Evolutionary conservation across 2,329 filamentous ascomycete species (phyloP).

Genomic region (Myrmaecium sp.): DNA sequence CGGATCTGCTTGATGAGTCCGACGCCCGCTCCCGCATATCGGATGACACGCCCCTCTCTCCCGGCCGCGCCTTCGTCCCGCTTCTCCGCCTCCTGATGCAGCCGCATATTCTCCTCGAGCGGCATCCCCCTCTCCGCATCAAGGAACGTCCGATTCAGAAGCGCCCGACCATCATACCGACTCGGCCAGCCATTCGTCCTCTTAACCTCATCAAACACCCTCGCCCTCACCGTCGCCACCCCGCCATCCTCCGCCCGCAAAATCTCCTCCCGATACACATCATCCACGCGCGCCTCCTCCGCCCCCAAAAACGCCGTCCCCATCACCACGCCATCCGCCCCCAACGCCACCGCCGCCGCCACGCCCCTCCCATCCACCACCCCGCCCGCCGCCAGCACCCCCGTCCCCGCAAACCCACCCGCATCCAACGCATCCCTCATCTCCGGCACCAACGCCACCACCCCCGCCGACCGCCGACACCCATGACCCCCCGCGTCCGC

Average conservation of each 20-base stretch:
- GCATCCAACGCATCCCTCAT: slow-evolving; percentile 29
- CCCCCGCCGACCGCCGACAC: slow-evolving; percentile 34
- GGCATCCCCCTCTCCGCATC: slow-evolving; percentile 24
- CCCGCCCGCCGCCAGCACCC: slow-evolving; percentile 41
- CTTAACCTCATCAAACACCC: slow-evolving; percentile 35
- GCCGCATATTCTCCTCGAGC: slow-evolving; percentile 26
- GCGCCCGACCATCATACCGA: slow-evolving; percentile 39
- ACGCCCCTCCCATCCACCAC: slow-evolving; percentile 40
- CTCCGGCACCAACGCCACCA: slow-evolving; percentile 42
- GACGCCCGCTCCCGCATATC: slow-evolving; percentile 45
- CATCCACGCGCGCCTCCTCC: slow-evolving; percentile 28
- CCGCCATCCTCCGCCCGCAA: slow-evolving; percentile 33
- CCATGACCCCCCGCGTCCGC: slow-evolving; percentile 50
- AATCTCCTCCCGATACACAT: slow-evolving; percentile 31
- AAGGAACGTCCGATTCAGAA: slow-evolving; percentile 37
- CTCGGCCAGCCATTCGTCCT: slow-evolving; percentile 42
- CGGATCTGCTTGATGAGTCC: slow-evolving; percentile 37
- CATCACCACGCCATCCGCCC: slow-evolving; percentile 36
- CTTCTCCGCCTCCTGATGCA: slow-evolving; percentile 31
- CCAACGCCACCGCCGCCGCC: slow-evolving; percentile 38
- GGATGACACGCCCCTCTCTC: slow-evolving; percentile 36
- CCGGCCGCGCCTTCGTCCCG: slow-evolving; percentile 37
- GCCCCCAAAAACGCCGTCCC: slow-evolving; percentile 47
- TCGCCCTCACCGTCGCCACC: slow-evolving; percentile 31
- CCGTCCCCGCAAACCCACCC: slow-evolving; percentile 7